phyloP scores from a whole-genome alignment of 2,329 filamentous ascomycete species.

The Ophiostoma fasciatum region DNA sequence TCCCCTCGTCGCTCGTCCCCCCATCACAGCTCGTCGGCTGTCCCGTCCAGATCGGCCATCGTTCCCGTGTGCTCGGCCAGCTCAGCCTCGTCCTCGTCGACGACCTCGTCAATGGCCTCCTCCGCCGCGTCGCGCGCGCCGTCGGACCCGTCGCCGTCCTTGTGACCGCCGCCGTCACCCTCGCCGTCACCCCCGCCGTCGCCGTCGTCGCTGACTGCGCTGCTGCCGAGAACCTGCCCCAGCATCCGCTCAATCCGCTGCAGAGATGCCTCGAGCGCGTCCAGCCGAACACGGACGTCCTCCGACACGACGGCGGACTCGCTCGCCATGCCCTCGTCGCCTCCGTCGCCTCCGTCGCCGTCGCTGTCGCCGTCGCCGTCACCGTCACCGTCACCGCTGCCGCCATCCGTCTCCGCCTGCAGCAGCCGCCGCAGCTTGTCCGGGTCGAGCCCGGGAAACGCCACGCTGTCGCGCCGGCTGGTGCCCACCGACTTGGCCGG shows the following conservation, averaged over 20 bases:
- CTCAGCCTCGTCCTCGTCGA: conserved; percentile 8
- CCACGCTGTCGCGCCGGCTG: conserved; percentile 38
- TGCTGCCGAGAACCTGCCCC: conserved; percentile 12
- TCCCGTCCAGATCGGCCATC: conserved; percentile 11
- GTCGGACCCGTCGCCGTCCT: background rate
- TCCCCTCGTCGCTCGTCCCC: no score
- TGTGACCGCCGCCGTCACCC: conserved; percentile 25
- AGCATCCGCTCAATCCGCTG: conserved; percentile 21
- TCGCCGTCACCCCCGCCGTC: conserved; percentile 23
- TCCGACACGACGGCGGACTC: conserved; percentile 11
- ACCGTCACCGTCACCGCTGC: background rate
- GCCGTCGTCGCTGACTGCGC: background rate
- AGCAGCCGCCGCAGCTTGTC: conserved; percentile 36
- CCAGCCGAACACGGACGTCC: conserved; percentile 29
- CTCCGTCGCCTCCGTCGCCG: background rate
- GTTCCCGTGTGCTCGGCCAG: conserved; percentile 10
- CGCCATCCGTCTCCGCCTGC: conserved; percentile 23
- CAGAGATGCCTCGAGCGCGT: conserved; percentile 34
- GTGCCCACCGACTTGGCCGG: conserved; percentile 19
- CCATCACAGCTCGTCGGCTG: conserved; percentile 6
- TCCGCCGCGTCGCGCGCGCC: background rate
- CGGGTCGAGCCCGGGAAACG: conserved; percentile 32
- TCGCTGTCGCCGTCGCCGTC: conserved; percentile 19
- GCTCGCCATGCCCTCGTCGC: background rate
- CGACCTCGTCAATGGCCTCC: conserved; percentile 2